Percentiles rank a stretch among this genome's conserved stretches.
Evolutionary conservation across 2,329 filamentous ascomycete species (phyloP).

Genomic region (Diaporthe helianthi): DNA sequence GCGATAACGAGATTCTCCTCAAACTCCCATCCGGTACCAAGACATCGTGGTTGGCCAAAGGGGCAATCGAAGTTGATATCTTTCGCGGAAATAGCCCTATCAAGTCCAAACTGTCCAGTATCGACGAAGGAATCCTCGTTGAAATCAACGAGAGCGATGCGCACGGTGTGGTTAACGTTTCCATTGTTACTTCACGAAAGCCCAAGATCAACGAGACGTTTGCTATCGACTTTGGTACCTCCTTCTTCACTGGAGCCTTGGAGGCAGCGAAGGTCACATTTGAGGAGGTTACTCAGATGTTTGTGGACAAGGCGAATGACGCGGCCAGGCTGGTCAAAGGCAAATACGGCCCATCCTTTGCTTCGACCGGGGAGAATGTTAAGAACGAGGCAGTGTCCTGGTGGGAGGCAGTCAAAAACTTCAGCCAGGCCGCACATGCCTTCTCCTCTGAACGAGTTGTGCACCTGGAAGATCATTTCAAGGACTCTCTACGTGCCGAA

Average conservation of each 20-base stretch:
- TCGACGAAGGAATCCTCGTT: slow-evolving; percentile 59
- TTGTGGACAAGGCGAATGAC: slow-evolving; percentile 50
- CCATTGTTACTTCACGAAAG: slow-evolving; percentile 63
- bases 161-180: slow-evolving; percentile 63
- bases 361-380: slow-evolving; percentile 43
- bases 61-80: slow-evolving; percentile 63
- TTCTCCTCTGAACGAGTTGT: slow-evolving; percentile 37
- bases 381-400: slow-evolving; percentile 41
- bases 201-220: slow-evolving; percentile 69
- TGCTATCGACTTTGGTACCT: slow-evolving; percentile 64
- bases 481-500: slow-evolving; percentile 38
- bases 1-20: slow-evolving; percentile 60
- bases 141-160: slow-evolving; percentile 62
- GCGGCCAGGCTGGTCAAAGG: slow-evolving; percentile 40
- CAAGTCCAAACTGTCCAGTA: slow-evolving; percentile 55
- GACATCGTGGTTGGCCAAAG: slow-evolving; percentile 61
- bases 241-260: slow-evolving; percentile 52
- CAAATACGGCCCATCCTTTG: slow-evolving; percentile 42
- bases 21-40: slow-evolving; percentile 59
- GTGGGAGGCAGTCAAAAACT: slow-evolving; percentile 42
- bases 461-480: slow-evolving; percentile 39
- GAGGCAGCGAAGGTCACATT: slow-evolving; percentile 52
- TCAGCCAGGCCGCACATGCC: slow-evolving; percentile 37
- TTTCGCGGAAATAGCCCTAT: slow-evolving; percentile 56
- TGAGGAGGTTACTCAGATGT: slow-evolving; percentile 49